Conservation (phyloP, 140 eudicot genomes). For the Senecio squalidus region DNA sequence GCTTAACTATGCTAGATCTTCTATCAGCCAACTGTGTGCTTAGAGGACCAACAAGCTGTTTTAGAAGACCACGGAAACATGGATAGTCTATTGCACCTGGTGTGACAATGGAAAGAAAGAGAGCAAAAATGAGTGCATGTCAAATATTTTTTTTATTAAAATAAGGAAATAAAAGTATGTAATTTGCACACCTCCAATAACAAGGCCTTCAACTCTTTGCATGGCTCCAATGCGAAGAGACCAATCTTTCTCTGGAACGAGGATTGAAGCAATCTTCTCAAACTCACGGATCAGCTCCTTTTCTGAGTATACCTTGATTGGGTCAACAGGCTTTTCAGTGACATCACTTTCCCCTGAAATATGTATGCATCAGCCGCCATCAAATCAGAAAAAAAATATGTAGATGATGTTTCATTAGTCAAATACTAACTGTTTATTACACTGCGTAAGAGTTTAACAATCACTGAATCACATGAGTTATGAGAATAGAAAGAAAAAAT, state of each 20-base stretch:
- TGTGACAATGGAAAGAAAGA: conserved; percentile 9
- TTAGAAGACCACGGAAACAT: conserved; percentile 81
- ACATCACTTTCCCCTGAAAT: conserved; percentile 69
- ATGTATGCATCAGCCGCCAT: conserved; percentile 11
- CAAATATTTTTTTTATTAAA: not conserved
- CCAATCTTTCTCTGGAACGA: conserved; percentile 98
- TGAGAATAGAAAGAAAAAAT: too few species aligned
- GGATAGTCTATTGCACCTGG: conserved; percentile 90
- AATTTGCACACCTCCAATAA: conserved; percentile 73
- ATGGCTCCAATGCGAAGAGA: conserved; percentile 90
- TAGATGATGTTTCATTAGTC: not conserved
- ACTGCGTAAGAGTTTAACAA: too few species aligned
- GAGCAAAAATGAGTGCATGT: conserved; percentile 2
- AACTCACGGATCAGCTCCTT: conserved; percentile 88
- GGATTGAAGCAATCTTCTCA: conserved; percentile 76
- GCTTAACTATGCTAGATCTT: conserved; percentile 96
- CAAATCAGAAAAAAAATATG: not conserved
- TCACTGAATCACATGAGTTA: too few species aligned
- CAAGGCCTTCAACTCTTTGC: conserved; percentile 95
- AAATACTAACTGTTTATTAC: not conserved
- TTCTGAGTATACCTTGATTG: conserved; percentile 87
- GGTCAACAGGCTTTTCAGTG: conserved; percentile 90
- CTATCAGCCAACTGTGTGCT: conserved; percentile 90
- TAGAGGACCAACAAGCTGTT: conserved; percentile 92
- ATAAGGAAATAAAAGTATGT: not conserved